These are phyloP conservation scores for Scheffersomyces parashehatae DNA, from an alignment of 1,139 yeast genomes.

Conservation along the genomic window DNA sequence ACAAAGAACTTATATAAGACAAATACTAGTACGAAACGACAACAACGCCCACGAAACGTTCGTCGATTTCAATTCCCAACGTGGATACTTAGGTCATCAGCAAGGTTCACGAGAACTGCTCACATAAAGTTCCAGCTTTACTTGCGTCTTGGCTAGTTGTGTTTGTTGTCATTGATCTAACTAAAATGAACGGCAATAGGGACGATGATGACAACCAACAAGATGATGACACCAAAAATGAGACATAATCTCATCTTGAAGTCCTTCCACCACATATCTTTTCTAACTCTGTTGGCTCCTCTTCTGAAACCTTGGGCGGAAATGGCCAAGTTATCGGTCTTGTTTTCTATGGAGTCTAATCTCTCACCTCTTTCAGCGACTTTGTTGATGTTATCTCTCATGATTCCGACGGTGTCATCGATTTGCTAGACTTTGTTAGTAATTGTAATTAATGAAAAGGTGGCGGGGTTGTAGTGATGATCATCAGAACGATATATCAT, in stretches of 20 bases:
- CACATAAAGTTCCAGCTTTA: no score
- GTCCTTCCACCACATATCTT: constrained; percentile 99
- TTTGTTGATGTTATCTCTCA: constrained; percentile 96
- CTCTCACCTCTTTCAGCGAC: constrained; percentile 96
- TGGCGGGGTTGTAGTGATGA: not conserved
- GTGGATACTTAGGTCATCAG: not conserved
- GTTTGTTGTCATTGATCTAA: constrained; percentile 12
- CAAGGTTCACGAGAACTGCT: no score
- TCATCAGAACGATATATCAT: not conserved
- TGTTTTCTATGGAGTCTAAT: constrained; percentile 87
- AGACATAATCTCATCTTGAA: constrained; percentile 95
- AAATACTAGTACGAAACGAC: no score
- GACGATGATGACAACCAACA: constrained; percentile 85
- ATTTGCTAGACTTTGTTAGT: constrained; percentile 57
- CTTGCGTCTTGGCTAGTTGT: no score
- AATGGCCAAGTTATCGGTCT: constrained; percentile 90
- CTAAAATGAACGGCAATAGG: constrained; percentile 91
- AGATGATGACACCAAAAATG: constrained; percentile 74
- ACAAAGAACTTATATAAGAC: no score
- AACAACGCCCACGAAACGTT: no score
- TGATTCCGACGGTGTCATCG: constrained; percentile 95
- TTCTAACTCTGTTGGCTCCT: constrained; percentile 96
- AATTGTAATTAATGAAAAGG: not conserved
- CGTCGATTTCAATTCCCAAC: not conserved
- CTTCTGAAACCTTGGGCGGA: constrained; percentile 95